Percentiles rank a stretch among this genome's conserved stretches.
Conservation (phyloP, 2,329 filamentous ascomycete genomes). For the Huntiella savannae region DNA sequence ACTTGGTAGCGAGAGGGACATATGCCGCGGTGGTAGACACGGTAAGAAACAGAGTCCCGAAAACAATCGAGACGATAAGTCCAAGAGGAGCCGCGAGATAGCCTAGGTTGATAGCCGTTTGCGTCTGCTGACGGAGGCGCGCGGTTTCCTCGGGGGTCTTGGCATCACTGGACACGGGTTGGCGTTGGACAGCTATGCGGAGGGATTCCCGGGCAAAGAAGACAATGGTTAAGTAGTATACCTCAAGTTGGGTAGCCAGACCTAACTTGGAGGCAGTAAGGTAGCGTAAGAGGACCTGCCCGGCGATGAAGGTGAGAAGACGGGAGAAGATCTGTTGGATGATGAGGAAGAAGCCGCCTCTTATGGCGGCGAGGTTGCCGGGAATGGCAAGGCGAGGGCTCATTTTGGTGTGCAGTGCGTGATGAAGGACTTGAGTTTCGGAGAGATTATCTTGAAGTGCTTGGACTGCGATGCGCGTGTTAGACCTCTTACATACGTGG, state of each 20-base stretch:
- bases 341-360: constrained; percentile 71
- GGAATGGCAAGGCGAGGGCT: neutral
- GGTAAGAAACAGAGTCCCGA: constrained; percentile 50
- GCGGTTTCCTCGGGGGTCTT: neutral
- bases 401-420: neutral
- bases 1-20: constrained; percentile 32
- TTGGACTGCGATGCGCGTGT: no score
- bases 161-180: constrained; percentile 19
- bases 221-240: constrained; percentile 81
- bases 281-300: constrained; percentile 76
- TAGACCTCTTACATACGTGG: no score
- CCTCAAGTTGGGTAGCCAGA: constrained; percentile 72
- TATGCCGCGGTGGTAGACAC: constrained; percentile 33
- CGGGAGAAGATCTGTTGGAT: constrained; percentile 75
- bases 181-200: constrained; percentile 76
- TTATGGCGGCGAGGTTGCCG: constrained; percentile 24
- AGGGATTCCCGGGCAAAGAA: constrained; percentile 88
- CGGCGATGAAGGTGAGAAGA: constrained; percentile 73
- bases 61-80: constrained; percentile 36
- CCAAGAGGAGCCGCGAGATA: constrained; percentile 61
- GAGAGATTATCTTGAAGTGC: no score
- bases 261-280: constrained; percentile 73
- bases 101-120: constrained; percentile 74
- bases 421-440: no score
- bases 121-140: constrained; percentile 25